Percentiles rank a stretch among this genome's conserved stretches.
These are phyloP conservation scores for Umbelopsis sp. DNA, from an alignment of 192 early-diverging fungal genomes.

Conservation along the genomic window DNA sequence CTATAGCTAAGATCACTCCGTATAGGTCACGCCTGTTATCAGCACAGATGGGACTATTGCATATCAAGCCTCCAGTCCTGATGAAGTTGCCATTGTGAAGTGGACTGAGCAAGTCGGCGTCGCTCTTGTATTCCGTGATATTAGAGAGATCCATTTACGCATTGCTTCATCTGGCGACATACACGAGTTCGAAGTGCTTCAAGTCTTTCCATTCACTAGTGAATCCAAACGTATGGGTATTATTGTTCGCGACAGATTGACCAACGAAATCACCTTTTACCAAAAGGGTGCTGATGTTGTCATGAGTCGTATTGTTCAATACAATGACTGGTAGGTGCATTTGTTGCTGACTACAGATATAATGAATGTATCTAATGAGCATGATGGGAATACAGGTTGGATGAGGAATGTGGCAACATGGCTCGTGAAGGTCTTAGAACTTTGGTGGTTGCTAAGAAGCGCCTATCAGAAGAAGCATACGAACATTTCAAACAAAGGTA, in stretches of 20 bases:
- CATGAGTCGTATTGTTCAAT: slow-evolving; percentile 85
- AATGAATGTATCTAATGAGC: too few species aligned
- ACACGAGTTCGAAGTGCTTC: slow-evolving; percentile 77
- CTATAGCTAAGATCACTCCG: not conserved
- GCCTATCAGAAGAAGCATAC: slow-evolving; percentile 72
- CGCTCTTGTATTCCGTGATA: slow-evolving; percentile 76
- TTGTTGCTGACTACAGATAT: not conserved
- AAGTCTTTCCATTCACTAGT: slow-evolving; percentile 99
- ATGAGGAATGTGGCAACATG: slow-evolving; percentile 98
- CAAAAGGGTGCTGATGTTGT: slow-evolving; percentile 95
- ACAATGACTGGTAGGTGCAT: slow-evolving; percentile 78
- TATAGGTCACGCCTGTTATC: slow-evolving; percentile 69
- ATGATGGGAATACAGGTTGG: slow-evolving; percentile 45
- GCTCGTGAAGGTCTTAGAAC: slow-evolving; percentile 94
- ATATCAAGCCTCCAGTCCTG: slow-evolving; percentile 95
- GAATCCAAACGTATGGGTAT: slow-evolving; percentile 98
- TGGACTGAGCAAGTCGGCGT: slow-evolving; percentile 91
- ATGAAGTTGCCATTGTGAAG: slow-evolving; percentile 93
- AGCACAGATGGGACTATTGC: slow-evolving; percentile 63
- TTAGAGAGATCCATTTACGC: slow-evolving; percentile 66
- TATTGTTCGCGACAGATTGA: slow-evolving; percentile 67
- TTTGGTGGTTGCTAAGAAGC: slow-evolving; percentile 86
- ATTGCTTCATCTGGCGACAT: slow-evolving; percentile 51
- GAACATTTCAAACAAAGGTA: slow-evolving; percentile 63
- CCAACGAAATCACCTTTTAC: slow-evolving; percentile 83